Percentiles rank a stretch among this genome's conserved stretches.
Conservation (phyloP, 1,284 basidiomycete species). For the Moniliella sp. region DNA sequence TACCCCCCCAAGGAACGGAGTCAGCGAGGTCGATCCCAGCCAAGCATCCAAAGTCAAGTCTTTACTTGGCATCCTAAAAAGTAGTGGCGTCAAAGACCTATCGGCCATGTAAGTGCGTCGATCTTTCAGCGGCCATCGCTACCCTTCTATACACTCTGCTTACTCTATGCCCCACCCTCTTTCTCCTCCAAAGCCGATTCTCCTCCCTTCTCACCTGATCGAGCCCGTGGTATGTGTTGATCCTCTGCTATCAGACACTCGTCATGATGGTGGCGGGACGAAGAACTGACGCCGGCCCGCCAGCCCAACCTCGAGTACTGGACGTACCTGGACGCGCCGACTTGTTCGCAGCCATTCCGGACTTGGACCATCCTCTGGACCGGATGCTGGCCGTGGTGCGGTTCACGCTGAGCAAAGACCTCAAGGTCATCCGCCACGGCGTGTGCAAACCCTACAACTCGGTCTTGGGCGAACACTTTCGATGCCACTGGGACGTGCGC, state of each 20-base stretch:
- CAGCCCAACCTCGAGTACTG: neutral
- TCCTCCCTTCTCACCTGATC: neutral
- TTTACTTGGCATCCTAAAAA: no score
- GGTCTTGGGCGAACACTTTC: conserved; percentile 2
- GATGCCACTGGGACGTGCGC: conserved; percentile 1
- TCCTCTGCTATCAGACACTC: neutral
- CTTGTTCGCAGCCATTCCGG: conserved; percentile 1
- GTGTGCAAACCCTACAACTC: conserved; percentile 2
- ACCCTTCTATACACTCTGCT: no score
- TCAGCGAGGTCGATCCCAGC: no score
- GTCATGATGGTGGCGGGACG: neutral
- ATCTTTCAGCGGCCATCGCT: neutral
- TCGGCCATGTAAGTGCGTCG: neutral
- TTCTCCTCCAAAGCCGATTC: neutral
- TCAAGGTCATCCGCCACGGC: neutral
- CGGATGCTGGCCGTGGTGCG: conserved; percentile 2
- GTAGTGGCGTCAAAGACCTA: conserved; percentile 1
- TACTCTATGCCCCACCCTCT: conserved; percentile 1
- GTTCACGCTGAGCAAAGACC: conserved; percentile 1
- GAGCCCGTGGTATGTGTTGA: neutral
- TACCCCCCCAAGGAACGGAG: no score
- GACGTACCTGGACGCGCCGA: conserved; percentile 1
- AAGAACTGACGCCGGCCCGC: neutral
- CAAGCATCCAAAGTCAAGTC: no score
- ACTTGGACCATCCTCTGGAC: conserved; percentile 1